Evolutionary conservation across 805 yeast species (phyloP), one percentile per base, ranked within the genome.

Genomic region (Wickerhamia fluorescens): DNA sequence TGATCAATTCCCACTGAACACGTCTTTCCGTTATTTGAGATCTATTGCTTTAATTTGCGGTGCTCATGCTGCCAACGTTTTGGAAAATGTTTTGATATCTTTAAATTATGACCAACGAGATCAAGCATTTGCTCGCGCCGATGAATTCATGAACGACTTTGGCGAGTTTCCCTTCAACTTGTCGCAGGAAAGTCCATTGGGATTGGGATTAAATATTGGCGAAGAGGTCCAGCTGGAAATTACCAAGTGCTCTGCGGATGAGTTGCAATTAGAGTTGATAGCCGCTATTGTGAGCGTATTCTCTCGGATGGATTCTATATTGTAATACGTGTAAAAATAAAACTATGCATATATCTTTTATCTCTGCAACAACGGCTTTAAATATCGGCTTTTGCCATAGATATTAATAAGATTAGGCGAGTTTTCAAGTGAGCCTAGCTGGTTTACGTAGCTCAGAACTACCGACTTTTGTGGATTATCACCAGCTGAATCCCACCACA

Each of bases 401-500:
- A 39, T 35, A 14, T 36, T 32, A 8, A 38, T 15, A 15, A 35
- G 27, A 28, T 47, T 49, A 6, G 14, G n/a, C 4, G 50, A 34
- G 6, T 11, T 30, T 3, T 20, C 42, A 10, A 25, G 14, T 6
- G 49, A 50, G 3, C 51, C 63, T 4, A 66, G 28, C 28, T 58
- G 61, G 26, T 56, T 49, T 14, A 70, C 67, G 54, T 73, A 77
- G 3, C 53, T 56, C n/a, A 48, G 35, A 7, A 76, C 41, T 16
- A 75, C 47, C 0, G 77, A 70, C 20, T 60, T 43, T 2, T 44
- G 30, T 3, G 44, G 41, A 2, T 53, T 44, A 45, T 86, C 95
- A 2, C 95, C 95, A 33, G 78, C 68, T 0, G 95, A 78, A 44
- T 89, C 96, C 97, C 97, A 89, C 79, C 84, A 88, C 74, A 92